Base-by-base conservation (phyloP, 192 early-diverging fungal genomes). In the Umbelopsis isabellina region DNA sequence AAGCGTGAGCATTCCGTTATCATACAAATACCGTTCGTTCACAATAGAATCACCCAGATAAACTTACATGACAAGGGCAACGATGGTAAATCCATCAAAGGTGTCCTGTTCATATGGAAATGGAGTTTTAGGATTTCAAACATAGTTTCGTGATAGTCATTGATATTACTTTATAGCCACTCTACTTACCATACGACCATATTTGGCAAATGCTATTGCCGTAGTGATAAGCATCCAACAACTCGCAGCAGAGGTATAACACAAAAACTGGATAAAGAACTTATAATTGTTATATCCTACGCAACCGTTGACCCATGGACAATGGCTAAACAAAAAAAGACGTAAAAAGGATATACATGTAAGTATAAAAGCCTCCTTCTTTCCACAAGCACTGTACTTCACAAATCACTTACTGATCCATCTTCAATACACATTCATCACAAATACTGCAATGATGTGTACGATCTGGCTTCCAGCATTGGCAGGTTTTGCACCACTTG, bases 381-480 rank as follows among this genome's bases (percentile, higher is more conserved):
- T 41, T 41, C 6, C 10, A 41, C 37, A 41, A 41, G 37, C 7
- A 9, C 37, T 41, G 1, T 41, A 1, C 7, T 4, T 41, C 1
- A 10, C 0, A 10, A 10, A 18, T 18, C 10, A 74, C 79, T 67
- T 73, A 80, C 79, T 86, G 85, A 70, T 86, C 85, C 85, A 86
- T 86, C 65, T 79, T 76, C 30, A 86, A 69, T 11, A 86, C 83
- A 65, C 85, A 86, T 10, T 55, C 49, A 50, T 79, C 75, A 69
- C 85, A 86, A 21, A 79, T 79, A 25, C 78, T 74, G 66, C 85
- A 86, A 50, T 86, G 85, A 68, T 86, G 85, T 49, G 81, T 78
- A 18, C 85, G 75, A 53, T 86, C 85, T 6, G 85, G 83, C 25
- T 84, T 86, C 74, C 75, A 77, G 21, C 81, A 72, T 45, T 77